phyloP scores from a whole-genome alignment of 768 basidiomycete species.

The Leccinum disarticulatum region DNA sequence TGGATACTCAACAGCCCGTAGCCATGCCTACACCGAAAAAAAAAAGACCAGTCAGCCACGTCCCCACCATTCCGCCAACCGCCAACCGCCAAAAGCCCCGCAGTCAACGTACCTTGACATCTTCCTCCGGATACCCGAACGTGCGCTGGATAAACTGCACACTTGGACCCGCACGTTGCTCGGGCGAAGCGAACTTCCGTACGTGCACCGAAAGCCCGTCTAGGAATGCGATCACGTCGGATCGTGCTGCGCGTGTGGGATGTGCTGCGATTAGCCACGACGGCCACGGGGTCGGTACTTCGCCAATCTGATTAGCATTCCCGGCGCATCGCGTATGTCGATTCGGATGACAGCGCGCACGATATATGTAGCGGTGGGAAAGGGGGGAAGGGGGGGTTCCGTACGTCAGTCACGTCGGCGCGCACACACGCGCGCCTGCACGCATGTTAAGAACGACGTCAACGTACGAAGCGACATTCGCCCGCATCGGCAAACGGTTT shows the following conservation, averaged over 20 bases:
- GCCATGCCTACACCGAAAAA: constrained; percentile 62
- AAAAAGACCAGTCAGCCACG: background rate
- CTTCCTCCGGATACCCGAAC: constrained; percentile 81
- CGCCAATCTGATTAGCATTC: constrained; percentile 59
- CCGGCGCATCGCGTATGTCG: background rate
- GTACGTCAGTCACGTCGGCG: background rate
- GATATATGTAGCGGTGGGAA: background rate
- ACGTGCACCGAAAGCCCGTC: constrained; percentile 62
- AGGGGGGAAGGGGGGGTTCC: background rate
- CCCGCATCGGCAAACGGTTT: constrained; percentile 79
- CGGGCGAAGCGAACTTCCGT: constrained; percentile 58
- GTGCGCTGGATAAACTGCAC: constrained; percentile 73
- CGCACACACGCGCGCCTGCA: background rate
- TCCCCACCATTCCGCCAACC: background rate
- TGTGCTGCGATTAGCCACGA: constrained; percentile 95
- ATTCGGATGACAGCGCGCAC: background rate
- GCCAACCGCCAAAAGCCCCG: background rate
- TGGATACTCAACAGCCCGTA: constrained; percentile 77
- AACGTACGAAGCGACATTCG: constrained; percentile 77
- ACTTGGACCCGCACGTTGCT: constrained; percentile 55
- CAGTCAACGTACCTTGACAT: constrained; percentile 60
- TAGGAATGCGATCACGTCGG: constrained; percentile 60
- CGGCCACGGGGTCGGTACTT: constrained; percentile 92
- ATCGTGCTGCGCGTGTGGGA: constrained; percentile 55
- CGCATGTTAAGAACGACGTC: background rate